These are phyloP conservation scores for Papilionanthe hybrid DNA, from an alignment of 116 monocot species.

Conservation along the genomic window DNA sequence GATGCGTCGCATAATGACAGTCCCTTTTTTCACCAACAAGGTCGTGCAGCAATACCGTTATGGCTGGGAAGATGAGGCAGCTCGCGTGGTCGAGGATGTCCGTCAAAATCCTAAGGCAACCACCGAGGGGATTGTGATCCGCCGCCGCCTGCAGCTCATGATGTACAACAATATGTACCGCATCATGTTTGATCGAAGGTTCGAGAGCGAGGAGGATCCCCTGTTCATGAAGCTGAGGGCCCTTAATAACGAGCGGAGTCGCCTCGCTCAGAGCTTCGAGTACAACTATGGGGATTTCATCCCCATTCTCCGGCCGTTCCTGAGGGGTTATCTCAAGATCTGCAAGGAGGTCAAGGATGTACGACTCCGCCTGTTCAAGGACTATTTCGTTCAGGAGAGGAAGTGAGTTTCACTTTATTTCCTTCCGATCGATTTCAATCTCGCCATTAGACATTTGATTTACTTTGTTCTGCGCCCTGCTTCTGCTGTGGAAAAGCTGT, in stretches of 20 bases:
- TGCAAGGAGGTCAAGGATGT: conserved; percentile 74
- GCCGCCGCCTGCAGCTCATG: conserved; percentile 60
- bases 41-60: conserved; percentile 21
- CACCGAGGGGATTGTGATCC: conserved; percentile 53
- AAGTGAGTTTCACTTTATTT: conserved; percentile 21
- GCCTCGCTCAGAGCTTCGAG: conserved; percentile 75
- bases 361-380: conserved; percentile 62
- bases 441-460: neutral
- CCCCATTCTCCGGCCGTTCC: conserved; percentile 63
- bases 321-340: conserved; percentile 63
- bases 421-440: neutral
- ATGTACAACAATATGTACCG: conserved; percentile 88
- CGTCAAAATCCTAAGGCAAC: conserved; percentile 40
- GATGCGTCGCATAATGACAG: conserved; percentile 33
- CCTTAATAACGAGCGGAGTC: conserved; percentile 67
- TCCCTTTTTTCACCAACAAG: conserved; percentile 30
- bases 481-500: no score
- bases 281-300: conserved; percentile 85
- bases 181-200: conserved; percentile 72
- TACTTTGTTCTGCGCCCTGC: no score
- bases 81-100: conserved; percentile 23
- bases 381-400: conserved; percentile 64
- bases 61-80: conserved; percentile 25
- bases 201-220: conserved; percentile 69
- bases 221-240: conserved; percentile 53